Base-by-base conservation (phyloP, 306 rosid species). In the Ammopiptanthus mongolicus region DNA sequence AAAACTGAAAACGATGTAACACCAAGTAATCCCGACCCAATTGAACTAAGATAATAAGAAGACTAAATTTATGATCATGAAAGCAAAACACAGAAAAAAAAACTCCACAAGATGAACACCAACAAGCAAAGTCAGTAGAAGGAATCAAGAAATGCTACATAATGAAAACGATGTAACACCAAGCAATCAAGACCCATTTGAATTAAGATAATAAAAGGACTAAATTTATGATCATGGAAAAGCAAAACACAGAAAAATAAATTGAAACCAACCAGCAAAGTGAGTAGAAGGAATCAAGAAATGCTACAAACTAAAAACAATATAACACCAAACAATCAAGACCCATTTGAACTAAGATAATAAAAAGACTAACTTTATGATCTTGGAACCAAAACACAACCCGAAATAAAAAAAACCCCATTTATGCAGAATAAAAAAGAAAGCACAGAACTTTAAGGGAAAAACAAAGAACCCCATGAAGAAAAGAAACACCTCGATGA, bases 401-500 rank as follows among this genome's bases (percentile, higher is more conserved):
- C 8, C 11, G 14, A 14, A 36, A 71, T 12, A 4, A 6, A 14
- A 23, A 19, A 5, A 8, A 9, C 15, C 31, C 65, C 44, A 59
- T 59, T 28, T 58, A 10, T 2, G 19, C 41, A 36, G 10, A 36
- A 13, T 44, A 15, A 53, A 18, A 36, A 0, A 14, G 11, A 39
- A 42, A 64, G 71, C 17, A 18, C 10, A 19, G 3, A 39, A 10
- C 29, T 64, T 41, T 41, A 41, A 2, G 11, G 11, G 47, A 11
- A 44, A 44, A 44, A 44, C 5, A 44, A 44, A 44, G 50, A 44
- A 44, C 42, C 47, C 14, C 47, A 41, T 11, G 47, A 41, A 28
- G 52, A 6, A 69, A 50, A 39, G 63, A 60, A 64, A 8, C 17
- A 89, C 98, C 87, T 83, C 78, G 44, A 91, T 84, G 85, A 95